Conservation (phyloP, 768 basidiomycete genomes). For the Mycena latifolia region DNA sequence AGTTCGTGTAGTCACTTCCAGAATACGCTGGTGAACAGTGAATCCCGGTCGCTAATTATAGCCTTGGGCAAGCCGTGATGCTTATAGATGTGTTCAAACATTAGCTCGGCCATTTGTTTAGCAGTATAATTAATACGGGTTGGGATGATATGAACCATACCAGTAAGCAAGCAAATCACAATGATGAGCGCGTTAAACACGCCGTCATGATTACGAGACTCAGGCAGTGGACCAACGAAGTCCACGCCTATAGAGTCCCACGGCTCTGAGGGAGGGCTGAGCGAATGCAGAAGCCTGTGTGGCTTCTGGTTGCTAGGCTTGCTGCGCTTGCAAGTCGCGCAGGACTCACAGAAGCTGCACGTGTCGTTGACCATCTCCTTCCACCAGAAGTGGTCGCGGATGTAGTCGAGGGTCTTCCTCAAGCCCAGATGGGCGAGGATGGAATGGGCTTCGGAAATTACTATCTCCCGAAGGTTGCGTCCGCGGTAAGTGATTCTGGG, state of each 20-base stretch:
- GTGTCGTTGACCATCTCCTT: conserved; percentile 6
- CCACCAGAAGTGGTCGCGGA: conserved; percentile 19
- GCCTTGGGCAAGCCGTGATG: not conserved
- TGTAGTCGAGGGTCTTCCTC: conserved; percentile 7
- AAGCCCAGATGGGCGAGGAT: conserved; percentile 4
- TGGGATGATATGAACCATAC: not conserved
- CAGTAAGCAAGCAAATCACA: not conserved
- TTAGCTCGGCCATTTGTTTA: not conserved
- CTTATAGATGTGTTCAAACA: conserved; percentile 1
- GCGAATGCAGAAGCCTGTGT: not conserved
- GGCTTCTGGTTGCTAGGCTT: conserved; percentile 3
- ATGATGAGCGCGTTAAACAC: not conserved
- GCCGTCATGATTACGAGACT: not conserved
- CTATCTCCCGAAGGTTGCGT: not conserved
- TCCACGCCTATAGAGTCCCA: conserved; percentile 1
- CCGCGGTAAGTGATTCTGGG: not conserved
- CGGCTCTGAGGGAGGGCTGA: not conserved
- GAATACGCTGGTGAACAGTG: not conserved
- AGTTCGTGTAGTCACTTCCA: not conserved
- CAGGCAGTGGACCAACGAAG: conserved; percentile 1
- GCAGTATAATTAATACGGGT: not conserved
- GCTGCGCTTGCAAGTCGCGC: not conserved
- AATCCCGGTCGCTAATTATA: not conserved
- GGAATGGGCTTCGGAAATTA: conserved; percentile 4
- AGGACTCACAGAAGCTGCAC: not conserved